phyloP scores from a whole-genome alignment of 768 basidiomycete species.

The Boletus fagicola region DNA sequence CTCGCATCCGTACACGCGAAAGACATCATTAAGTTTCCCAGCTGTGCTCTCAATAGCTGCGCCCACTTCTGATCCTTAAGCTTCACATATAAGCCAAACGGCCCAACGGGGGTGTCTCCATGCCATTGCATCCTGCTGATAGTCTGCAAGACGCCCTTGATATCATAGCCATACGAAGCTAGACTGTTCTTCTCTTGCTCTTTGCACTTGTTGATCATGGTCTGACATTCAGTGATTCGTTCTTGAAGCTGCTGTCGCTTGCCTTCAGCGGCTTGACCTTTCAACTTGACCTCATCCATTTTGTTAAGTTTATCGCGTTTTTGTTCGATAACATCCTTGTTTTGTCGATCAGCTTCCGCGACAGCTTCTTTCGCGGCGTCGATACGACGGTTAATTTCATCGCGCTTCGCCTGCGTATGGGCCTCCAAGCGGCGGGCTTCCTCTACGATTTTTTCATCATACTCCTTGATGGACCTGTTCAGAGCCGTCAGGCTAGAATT shows the following conservation, averaged over 20 bases:
- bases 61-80: conserved; percentile 70
- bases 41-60: conserved; percentile 56
- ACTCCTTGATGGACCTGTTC: conserved; percentile 34
- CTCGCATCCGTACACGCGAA: conserved; percentile 73
- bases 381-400: conserved; percentile 54
- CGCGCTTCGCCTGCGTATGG: conserved; percentile 60
- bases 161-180: conserved; percentile 60
- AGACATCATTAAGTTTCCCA: conserved; percentile 57
- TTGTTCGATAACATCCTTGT: conserved; percentile 31
- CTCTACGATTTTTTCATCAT: conserved; percentile 47
- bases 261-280: conserved; percentile 39
- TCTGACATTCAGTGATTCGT: conserved; percentile 45
- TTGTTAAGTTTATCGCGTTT: conserved; percentile 33
- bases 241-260: conserved; percentile 34
- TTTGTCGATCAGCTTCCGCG: conserved; percentile 36
- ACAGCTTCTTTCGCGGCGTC: conserved; percentile 43
- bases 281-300: conserved; percentile 31
- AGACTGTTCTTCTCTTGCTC: conserved; percentile 57
- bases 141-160: conserved; percentile 53
- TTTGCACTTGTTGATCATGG: conserved; percentile 48
- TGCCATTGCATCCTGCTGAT: conserved; percentile 57
- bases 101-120: conserved; percentile 70
- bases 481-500: conserved; percentile 38
- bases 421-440: conserved; percentile 54
- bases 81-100: conserved; percentile 76